phyloP scores from a whole-genome alignment of 139 green algal genomes.

The Tetraselmis striata region DNA sequence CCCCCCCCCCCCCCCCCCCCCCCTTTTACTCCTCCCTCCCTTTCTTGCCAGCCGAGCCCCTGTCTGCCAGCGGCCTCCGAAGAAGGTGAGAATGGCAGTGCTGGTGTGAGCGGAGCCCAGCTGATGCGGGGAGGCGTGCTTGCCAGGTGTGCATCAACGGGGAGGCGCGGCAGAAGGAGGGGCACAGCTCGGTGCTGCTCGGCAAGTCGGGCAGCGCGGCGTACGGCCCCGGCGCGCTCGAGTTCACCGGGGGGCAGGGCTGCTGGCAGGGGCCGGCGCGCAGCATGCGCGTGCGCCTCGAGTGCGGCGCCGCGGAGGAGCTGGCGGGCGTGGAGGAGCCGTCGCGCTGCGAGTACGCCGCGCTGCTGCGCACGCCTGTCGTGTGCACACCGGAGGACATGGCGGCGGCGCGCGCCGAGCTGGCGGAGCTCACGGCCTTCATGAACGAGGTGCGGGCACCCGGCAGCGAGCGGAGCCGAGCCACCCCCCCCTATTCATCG shows the following conservation, averaged over 20 bases:
- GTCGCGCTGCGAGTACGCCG: slow-evolving; percentile 64
- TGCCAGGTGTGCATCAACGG: neutral
- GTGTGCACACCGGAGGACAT: slow-evolving; percentile 45
- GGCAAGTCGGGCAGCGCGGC: slow-evolving; percentile 59
- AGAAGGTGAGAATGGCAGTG: too few species aligned
- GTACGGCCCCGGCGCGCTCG: slow-evolving; percentile 31
- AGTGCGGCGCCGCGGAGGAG: slow-evolving; percentile 53
- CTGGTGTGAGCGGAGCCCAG: neutral
- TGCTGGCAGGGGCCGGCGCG: slow-evolving; percentile 67
- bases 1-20: too few species aligned
- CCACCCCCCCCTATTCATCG: neutral
- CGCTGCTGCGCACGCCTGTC: slow-evolving; percentile 50
- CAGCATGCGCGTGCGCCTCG: slow-evolving; percentile 46
- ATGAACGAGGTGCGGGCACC: neutral
- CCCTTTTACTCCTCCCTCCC: slow-evolving; percentile 63
- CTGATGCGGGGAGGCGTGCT: too few species aligned
- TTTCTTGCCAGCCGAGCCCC: slow-evolving; percentile 14
- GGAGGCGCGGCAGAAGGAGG: slow-evolving; percentile 58
- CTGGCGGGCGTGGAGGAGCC: slow-evolving; percentile 66
- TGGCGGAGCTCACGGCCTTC: slow-evolving; percentile 7
- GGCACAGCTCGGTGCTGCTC: slow-evolving; percentile 35
- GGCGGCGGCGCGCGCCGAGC: slow-evolving; percentile 12
- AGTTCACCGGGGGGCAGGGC: slow-evolving; percentile 44
- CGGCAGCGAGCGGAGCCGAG: too few species aligned
- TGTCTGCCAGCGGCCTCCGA: too few species aligned